Percentiles rank a stretch among this genome's conserved stretches.
phyloP scores from a whole-genome alignment of 176 grass and related monocot species.

The Oryza rufipogon region DNA sequence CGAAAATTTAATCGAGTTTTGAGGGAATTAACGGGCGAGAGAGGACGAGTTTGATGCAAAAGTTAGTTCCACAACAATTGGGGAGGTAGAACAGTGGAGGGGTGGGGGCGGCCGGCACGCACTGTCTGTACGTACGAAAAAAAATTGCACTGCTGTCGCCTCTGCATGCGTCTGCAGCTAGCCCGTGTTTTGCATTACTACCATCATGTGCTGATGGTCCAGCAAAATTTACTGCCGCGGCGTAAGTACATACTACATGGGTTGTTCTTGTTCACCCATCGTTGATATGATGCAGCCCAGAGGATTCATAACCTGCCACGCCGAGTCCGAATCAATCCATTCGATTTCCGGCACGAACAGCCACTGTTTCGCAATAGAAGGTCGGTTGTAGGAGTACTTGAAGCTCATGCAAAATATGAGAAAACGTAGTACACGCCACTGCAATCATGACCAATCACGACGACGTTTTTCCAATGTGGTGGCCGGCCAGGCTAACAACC shows the following conservation, averaged over 20 bases:
- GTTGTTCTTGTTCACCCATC: neutral
- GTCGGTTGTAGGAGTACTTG: neutral
- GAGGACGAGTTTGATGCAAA: neutral
- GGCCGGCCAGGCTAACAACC: neutral
- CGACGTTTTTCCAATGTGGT: neutral
- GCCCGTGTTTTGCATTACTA: slow-evolving; percentile 47
- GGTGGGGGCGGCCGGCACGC: neutral
- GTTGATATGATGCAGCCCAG: neutral
- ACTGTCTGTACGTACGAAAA: neutral
- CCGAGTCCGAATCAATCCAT: neutral
- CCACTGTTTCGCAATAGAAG: neutral
- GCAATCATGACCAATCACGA: neutral
- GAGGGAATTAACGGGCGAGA: neutral
- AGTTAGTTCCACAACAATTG: neutral
- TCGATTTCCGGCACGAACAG: neutral
- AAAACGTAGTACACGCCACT: neutral
- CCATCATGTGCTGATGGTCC: slow-evolving; percentile 12
- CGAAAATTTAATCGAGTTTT: neutral
- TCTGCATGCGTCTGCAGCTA: slow-evolving; percentile 11
- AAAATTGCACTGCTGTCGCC: slow-evolving; percentile 33
- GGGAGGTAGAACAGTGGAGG: slow-evolving; percentile 18
- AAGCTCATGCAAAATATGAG: neutral
- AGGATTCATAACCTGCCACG: neutral
- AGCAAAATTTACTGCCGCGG: neutral
- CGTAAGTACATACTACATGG: neutral